These are phyloP conservation scores for Cryptosporidium baileyi DNA, from an alignment of 169 alveolate genomes.

Conservation along the genomic window DNA sequence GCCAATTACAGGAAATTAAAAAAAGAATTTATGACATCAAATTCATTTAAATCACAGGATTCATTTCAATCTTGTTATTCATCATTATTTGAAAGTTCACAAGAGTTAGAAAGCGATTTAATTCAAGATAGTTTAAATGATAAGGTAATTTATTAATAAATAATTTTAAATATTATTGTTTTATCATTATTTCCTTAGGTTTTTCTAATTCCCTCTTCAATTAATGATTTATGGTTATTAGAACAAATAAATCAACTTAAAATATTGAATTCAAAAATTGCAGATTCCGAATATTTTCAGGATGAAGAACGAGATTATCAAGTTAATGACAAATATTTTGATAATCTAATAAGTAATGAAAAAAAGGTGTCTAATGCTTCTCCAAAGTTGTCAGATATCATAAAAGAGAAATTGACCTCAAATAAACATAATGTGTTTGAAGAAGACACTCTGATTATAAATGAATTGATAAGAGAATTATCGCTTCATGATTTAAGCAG, in stretches of 20 bases:
- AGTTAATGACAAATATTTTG: background rate
- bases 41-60: constrained; percentile 21
- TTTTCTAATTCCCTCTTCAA: constrained; percentile 4
- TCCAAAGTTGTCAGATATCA: constrained; percentile 15
- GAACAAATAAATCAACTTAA: constrained; percentile 4
- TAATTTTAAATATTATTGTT: background rate
- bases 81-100: constrained; percentile 34
- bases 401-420: constrained; percentile 8
- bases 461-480: background rate
- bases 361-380: background rate
- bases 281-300: background rate
- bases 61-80: constrained; percentile 49
- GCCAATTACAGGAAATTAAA: background rate
- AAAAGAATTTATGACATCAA: background rate
- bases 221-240: constrained; percentile 29
- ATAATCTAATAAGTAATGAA: background rate
- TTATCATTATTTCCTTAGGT: background rate
- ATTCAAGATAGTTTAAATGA: constrained; percentile 34
- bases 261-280: background rate
- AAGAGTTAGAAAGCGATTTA: constrained; percentile 15
- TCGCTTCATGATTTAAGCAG: background rate
- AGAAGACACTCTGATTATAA: constrained; percentile 8
- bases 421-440: background rate
- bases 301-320: background rate
- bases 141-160: background rate